Conservation (phyloP, 495 filamentous ascomycete species). For the Penicillium coprophilum region DNA sequence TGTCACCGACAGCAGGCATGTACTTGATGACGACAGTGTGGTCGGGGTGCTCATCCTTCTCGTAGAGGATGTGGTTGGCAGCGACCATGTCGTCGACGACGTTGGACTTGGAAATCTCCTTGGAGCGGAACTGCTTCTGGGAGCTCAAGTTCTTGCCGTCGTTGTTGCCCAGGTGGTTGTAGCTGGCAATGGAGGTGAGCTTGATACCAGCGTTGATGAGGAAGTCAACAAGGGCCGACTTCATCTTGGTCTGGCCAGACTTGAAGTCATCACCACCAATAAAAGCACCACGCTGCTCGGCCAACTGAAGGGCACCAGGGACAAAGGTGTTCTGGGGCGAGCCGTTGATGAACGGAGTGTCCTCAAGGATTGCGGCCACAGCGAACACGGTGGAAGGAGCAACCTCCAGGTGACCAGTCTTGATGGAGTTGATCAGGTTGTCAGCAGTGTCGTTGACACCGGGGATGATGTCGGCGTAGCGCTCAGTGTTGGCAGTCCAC, state of each 20-base stretch:
- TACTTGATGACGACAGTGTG: slow-evolving; percentile 96
- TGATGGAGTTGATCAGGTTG: slow-evolving; percentile 85
- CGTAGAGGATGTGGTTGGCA: slow-evolving; percentile 88
- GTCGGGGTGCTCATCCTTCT: slow-evolving; percentile 81
- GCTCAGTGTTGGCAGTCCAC: slow-evolving; percentile 99
- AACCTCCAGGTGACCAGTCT: slow-evolving; percentile 81
- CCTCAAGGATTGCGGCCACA: slow-evolving; percentile 88
- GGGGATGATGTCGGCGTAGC: slow-evolving; percentile 80
- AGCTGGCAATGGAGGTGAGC: slow-evolving; percentile 97
- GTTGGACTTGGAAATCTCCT: slow-evolving; percentile 99
- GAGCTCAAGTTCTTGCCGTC: slow-evolving; percentile 98
- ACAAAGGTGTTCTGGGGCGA: slow-evolving; percentile 99
- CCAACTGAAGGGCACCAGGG: slow-evolving; percentile 84
- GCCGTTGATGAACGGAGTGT: slow-evolving; percentile 95
- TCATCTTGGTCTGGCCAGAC: slow-evolving; percentile 99
- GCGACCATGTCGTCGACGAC: slow-evolving; percentile 99
- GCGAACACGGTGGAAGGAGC: slow-evolving; percentile 95
- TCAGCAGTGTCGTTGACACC: slow-evolving; percentile 97
- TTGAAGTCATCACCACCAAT: slow-evolving; percentile 99
- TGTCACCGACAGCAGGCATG: slow-evolving; percentile 98
- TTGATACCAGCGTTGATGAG: slow-evolving; percentile 98
- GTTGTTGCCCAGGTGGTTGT: slow-evolving; percentile 99
- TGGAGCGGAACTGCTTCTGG: slow-evolving; percentile 97
- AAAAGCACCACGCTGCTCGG: slow-evolving; percentile 84
- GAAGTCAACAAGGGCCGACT: slow-evolving; percentile 97